Base-by-base conservation (phyloP, 768 basidiomycete genomes). In the Pleurotus pulmonarius region DNA sequence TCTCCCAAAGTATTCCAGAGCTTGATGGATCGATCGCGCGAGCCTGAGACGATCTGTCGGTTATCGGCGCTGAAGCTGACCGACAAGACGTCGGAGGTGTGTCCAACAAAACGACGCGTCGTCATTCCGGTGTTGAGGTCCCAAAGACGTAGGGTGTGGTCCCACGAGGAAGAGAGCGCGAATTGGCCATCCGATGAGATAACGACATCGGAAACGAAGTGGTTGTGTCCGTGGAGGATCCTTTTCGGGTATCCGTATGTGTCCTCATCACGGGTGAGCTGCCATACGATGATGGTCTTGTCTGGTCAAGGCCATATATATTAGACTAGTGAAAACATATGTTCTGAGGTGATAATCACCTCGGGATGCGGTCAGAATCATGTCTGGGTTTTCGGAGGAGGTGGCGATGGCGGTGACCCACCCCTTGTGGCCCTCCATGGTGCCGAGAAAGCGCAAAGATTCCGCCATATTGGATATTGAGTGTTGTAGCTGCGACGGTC, bases 1-100 rank as follows among this genome's bases (percentile, higher is more conserved):
- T 99, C 97, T 69, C 97, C 97, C 62, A 99, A 87, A 59, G 97
- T 99, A 81, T 99, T 99, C 97, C 97, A 99, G 68, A 99, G 91
- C 75, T 98, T 99, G 83, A 99, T 99, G 40, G 91, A 87, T 71
- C 81, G 82, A 84, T 99, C 97, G 63, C 97, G 91, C 60, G 94
- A 95, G 55, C 94, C 97, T 52, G 94, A 97, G 65, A 99, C 97
- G 71, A 99, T 99, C 74, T 98, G 97, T 71, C 97, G 82, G 86
- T 99, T 98, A 77, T 99, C 97, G 58, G 97, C 97, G 63, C 92
- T 94, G 86, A 99, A 99, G 75, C 93, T 96, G 78, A 99, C 97
- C 63, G 94, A 97, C 58, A 99, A 85, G 62, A 99, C 96, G 69
- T 99, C 97, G 61, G 92, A 91, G 60, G 87, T 94, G 83, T 99